These are phyloP conservation scores for Trichoderma harzianum DNA, from an alignment of 2,329 filamentous ascomycete species.

Conservation along the genomic window DNA sequence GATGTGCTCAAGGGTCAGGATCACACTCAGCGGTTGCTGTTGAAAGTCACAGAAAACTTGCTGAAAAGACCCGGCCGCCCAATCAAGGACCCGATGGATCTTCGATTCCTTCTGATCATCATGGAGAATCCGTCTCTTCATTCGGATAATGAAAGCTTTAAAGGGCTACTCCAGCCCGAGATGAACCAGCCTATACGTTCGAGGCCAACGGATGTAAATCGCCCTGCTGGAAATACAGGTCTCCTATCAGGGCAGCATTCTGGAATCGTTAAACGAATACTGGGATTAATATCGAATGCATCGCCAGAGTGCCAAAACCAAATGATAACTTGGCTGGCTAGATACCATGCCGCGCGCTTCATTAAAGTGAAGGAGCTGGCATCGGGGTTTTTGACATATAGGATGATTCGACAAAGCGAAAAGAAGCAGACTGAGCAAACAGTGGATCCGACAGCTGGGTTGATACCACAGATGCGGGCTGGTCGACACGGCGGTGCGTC, in stretches of 20 bases:
- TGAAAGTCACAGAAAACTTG: slow-evolving; percentile 76
- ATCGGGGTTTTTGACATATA: slow-evolving; percentile 75
- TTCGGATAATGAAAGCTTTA: slow-evolving; percentile 38
- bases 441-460: slow-evolving; percentile 59
- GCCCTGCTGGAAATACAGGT: slow-evolving; percentile 34
- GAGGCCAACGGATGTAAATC: slow-evolving; percentile 22
- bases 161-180: slow-evolving; percentile 39
- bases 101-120: slow-evolving; percentile 75
- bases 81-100: slow-evolving; percentile 64
- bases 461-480: slow-evolving; percentile 70
- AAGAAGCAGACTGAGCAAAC: slow-evolving; percentile 56
- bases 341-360: slow-evolving; percentile 65
- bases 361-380: slow-evolving; percentile 72
- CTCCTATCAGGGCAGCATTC: slow-evolving; percentile 66
- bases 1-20: slow-evolving; percentile 57
- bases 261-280: slow-evolving; percentile 77
- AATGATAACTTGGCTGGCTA: slow-evolving; percentile 74
- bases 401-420: slow-evolving; percentile 67
- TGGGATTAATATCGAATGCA: slow-evolving; percentile 76
- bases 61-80: slow-evolving; percentile 74
- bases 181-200: neutral
- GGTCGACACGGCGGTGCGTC: slow-evolving; percentile 66
- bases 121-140: slow-evolving; percentile 75
- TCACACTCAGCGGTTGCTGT: slow-evolving; percentile 64
- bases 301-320: slow-evolving; percentile 72